Percentiles rank a stretch among this genome's conserved stretches.
phyloP scores from a whole-genome alignment of 2,329 filamentous ascomycete species.

The Xylariaceae sp. region DNA sequence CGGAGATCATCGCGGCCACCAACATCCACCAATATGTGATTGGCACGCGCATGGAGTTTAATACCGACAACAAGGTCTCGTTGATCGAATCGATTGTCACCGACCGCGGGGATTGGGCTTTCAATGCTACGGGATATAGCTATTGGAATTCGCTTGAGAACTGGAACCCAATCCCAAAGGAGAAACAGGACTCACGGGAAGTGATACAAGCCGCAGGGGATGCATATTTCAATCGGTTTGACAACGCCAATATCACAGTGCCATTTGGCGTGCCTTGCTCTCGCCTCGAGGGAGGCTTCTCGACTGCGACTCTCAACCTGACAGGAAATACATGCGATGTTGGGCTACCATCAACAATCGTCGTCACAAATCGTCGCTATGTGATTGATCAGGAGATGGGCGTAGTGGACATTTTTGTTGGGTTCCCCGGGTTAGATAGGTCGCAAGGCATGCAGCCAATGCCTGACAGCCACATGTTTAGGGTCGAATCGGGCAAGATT shows the following conservation, averaged over 20 bases:
- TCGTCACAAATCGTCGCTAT: constrained; percentile 39
- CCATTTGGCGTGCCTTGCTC: constrained; percentile 39
- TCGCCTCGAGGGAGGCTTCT: constrained; percentile 39
- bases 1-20: constrained; percentile 46
- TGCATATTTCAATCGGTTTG: constrained; percentile 40
- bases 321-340: constrained; percentile 38
- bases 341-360: constrained; percentile 38
- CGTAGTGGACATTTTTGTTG: constrained; percentile 38
- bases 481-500: constrained; percentile 39
- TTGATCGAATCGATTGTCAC: constrained; percentile 41
- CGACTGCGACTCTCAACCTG: constrained; percentile 34
- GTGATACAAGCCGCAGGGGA: constrained; percentile 40
- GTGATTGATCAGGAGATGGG: constrained; percentile 40
- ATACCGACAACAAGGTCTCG: constrained; percentile 32
- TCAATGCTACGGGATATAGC: constrained; percentile 39
- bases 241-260: constrained; percentile 33
- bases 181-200: constrained; percentile 34
- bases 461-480: constrained; percentile 40
- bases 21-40: constrained; percentile 44
- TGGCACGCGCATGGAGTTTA: constrained; percentile 40
- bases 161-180: constrained; percentile 40
- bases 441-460: constrained; percentile 29
- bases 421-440: constrained; percentile 38
- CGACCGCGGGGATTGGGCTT: constrained; percentile 41
- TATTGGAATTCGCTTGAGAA: constrained; percentile 39